Base-by-base conservation (phyloP, 805 yeast species). In the Pichia deserticola region DNA sequence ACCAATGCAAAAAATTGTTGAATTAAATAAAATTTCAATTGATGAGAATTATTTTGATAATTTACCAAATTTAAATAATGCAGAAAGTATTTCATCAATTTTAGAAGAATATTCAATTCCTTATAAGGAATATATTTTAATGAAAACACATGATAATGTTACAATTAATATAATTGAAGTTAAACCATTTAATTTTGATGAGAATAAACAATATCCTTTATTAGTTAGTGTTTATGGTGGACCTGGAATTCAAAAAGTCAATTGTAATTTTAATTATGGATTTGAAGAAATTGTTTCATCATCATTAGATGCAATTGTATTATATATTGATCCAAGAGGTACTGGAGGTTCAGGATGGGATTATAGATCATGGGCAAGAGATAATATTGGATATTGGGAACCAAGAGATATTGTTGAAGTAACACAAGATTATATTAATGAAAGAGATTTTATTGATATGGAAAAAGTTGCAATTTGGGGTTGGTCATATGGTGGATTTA, bases 401-500 rank as follows among this genome's bases (percentile, higher is more conserved):
- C 85, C 90, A 7, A 67, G 83, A 44, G 95, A 86, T 62, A 67
- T 86, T 12, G 72, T 76, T 0, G 70, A 69, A 5, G 74, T 79
- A 0, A 73, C 80, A 0, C 65, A 76, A 39, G 71, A 69, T 36
- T 81, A 79, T 61, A 74, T 85, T 7, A 51, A 66, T 27, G 65
- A 65, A 7, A 70, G 71, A 50, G 60, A 67, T 12, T 75, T 74
- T 52, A 72, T 86, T 20, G 84, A 85, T 60, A 57, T 57, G 4
- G 69, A 73, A 1, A 70, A 70, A 50, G 78, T 84, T 5, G 87
- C 89, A 0, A 74, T 86, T 37, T 86, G 93, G 90, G 95, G 95
- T 13, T 86, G 93, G 90, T 83, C 90, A 0, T 86, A 85, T 64
- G 95, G 95, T 49, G 95, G 92, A 0, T 86, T 82, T 60, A 72